phyloP scores from a whole-genome alignment of 495 filamentous ascomycete species.

The Penicillium verhagenii region DNA sequence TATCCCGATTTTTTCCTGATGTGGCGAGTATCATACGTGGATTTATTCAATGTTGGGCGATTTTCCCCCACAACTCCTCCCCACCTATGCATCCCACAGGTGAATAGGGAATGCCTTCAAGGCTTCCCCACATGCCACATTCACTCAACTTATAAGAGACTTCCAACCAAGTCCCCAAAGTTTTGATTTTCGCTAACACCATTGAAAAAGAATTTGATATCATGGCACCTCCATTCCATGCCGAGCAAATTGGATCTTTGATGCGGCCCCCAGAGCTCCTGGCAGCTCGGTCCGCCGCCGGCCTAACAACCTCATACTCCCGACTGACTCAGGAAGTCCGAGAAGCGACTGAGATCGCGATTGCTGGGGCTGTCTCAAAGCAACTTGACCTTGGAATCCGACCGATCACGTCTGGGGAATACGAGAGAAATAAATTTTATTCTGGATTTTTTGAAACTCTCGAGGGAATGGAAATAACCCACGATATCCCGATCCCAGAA shows the following conservation, averaged over 20 bases:
- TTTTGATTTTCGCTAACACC: too few relatives aligned
- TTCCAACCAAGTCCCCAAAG: neutral
- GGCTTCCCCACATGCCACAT: slow-evolving; percentile 7
- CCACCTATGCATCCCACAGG: too few relatives aligned
- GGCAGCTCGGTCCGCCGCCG: slow-evolving; percentile 20
- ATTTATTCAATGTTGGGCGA: neutral
- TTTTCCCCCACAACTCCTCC: neutral
- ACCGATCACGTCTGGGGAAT: slow-evolving; percentile 24
- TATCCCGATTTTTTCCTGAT: too few relatives aligned
- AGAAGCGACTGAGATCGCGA: slow-evolving; percentile 9
- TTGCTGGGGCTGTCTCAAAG: slow-evolving; percentile 12
- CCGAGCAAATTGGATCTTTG: slow-evolving; percentile 28
- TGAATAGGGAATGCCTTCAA: too few relatives aligned
- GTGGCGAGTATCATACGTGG: too few relatives aligned
- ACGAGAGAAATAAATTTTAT: slow-evolving; percentile 22
- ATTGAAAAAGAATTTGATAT: too few relatives aligned
- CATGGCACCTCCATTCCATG: slow-evolving; percentile 31
- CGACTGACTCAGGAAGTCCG: slow-evolving; percentile 2
- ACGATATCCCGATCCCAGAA: slow-evolving; percentile 8
- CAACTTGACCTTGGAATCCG: slow-evolving; percentile 18
- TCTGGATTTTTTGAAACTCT: slow-evolving; percentile 22
- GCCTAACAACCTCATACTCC: slow-evolving; percentile 13
- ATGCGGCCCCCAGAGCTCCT: slow-evolving; percentile 20
- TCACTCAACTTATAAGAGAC: neutral
- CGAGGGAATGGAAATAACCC: slow-evolving; percentile 10